Percentiles rank a stretch among this genome's conserved stretches.
phyloP scores from a whole-genome alignment of 352 stramenopile species.

The Globisporangium nunn region DNA sequence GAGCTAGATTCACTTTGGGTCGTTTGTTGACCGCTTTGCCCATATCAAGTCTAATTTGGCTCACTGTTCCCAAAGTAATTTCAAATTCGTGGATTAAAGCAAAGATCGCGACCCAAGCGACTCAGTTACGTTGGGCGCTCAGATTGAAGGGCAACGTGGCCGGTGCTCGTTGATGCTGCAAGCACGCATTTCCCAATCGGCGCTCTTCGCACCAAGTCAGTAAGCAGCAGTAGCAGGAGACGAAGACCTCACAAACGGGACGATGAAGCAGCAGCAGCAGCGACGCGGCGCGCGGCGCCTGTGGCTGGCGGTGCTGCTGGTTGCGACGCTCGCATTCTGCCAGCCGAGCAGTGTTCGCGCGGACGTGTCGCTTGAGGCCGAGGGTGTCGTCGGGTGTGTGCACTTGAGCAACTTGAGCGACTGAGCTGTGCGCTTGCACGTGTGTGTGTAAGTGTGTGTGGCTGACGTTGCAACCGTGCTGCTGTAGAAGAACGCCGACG shows the following conservation, averaged over 20 bases:
- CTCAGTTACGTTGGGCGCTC: background rate
- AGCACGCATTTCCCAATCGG: constrained; percentile 2
- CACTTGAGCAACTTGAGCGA: background rate
- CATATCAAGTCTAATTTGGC: background rate
- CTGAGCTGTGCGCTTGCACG: background rate
- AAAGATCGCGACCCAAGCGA: background rate
- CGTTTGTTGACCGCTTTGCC: background rate
- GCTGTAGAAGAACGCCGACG: constrained; percentile 23
- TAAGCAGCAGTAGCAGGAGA: constrained; percentile 1
- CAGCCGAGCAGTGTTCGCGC: constrained; percentile 18
- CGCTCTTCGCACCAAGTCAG: constrained; percentile 1
- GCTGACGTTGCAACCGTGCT: constrained; percentile 11
- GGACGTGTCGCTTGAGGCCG: constrained; percentile 29
- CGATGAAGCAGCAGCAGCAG: constrained; percentile 7
- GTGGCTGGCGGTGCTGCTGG: constrained; percentile 27
- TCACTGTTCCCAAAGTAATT: background rate
- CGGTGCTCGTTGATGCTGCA: background rate
- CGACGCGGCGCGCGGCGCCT: constrained; percentile 10
- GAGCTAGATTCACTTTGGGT: background rate
- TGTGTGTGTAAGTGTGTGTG: too few species aligned
- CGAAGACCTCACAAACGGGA: background rate
- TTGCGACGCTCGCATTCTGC: constrained; percentile 28
- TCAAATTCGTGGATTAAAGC: background rate
- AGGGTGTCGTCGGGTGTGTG: constrained; percentile 35
- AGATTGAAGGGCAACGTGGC: constrained; percentile 1